A percentile compares a stretch with the other conserved stretches of the same genome.
Conservation (phyloP, 2,329 filamentous ascomycete species). For the Pestalotiopsis sp. region DNA sequence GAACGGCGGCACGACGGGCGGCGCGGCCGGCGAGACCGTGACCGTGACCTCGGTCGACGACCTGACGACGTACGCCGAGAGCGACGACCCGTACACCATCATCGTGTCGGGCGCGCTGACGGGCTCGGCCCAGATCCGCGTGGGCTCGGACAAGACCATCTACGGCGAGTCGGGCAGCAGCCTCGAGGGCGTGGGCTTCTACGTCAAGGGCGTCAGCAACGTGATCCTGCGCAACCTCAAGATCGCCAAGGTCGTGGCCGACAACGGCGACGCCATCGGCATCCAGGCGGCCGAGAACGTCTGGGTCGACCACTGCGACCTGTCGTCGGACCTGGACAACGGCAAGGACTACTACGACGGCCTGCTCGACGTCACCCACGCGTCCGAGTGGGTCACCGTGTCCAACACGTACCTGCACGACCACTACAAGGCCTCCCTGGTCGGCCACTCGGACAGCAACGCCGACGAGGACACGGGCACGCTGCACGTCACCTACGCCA, state of each 20-base stretch:
- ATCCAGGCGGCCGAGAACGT: conserved; percentile 60
- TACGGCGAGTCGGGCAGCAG: conserved; percentile 42
- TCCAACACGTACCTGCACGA: conserved; percentile 46
- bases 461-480: conserved; percentile 60
- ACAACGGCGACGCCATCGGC: conserved; percentile 61
- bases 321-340: conserved; percentile 59
- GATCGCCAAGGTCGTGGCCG: conserved; percentile 58
- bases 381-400: conserved; percentile 61
- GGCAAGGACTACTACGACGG: conserved; percentile 75
- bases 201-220: conserved; percentile 55
- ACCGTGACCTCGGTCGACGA: conserved; percentile 54
- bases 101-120: conserved; percentile 48
- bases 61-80: conserved; percentile 51
- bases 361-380: conserved; percentile 66
- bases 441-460: conserved; percentile 65
- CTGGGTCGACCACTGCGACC: conserved; percentile 71
- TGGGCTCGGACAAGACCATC: conserved; percentile 54
- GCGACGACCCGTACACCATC: conserved; percentile 47
- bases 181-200: conserved; percentile 53
- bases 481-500: conserved; percentile 65
- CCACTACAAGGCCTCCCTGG: conserved; percentile 45
- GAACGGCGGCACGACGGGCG: conserved; percentile 49
- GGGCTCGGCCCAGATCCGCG: conserved; percentile 41
- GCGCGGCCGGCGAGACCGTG: conserved; percentile 54
- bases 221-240: conserved; percentile 66